Evolutionary conservation across 2,329 filamentous ascomycete species (phyloP).

Genomic region (Phaeosphaeriaceae sp.): DNA sequence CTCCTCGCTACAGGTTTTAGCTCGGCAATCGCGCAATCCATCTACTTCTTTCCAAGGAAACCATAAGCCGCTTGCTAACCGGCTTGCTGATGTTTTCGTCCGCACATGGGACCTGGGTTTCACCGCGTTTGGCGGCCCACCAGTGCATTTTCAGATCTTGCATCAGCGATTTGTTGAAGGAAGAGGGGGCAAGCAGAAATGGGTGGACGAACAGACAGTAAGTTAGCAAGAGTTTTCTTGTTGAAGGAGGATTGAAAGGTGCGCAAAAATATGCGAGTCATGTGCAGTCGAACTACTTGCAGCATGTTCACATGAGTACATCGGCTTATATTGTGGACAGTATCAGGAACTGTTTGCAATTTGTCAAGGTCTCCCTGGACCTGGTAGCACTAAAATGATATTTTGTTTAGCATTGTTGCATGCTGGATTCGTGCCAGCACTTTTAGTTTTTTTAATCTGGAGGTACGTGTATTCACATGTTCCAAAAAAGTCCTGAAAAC

Average conservation of each 20-base stretch:
- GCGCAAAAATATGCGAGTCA: no score
- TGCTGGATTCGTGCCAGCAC: constrained; percentile 63
- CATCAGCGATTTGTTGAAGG: constrained; percentile 66
- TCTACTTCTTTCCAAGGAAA: no score
- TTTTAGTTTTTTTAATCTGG: constrained; percentile 69
- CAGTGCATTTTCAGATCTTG: constrained; percentile 73
- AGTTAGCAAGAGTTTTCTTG: constrained; percentile 16
- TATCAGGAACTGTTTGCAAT: constrained; percentile 76
- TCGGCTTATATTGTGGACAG: constrained; percentile 43
- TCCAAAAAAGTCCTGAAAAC: no score
- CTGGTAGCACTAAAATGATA: constrained; percentile 73
- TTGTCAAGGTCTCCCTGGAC: constrained; percentile 70
- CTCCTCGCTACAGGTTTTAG: no score
- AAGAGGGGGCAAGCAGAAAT: constrained; percentile 58
- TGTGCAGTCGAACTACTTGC: no score
- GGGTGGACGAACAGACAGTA: constrained; percentile 74
- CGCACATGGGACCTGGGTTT: constrained; percentile 66
- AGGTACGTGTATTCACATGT: constrained; percentile 22
- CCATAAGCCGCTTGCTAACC: not conserved
- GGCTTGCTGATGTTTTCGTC: constrained; percentile 33
- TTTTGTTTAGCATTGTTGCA: constrained; percentile 72
- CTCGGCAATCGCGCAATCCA: no score
- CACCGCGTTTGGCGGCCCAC: constrained; percentile 70
- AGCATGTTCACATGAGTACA: no score
- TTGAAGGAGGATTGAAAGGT: not conserved